Percentiles rank a stretch among this genome's conserved stretches.
Conservation (phyloP, 2,329 filamentous ascomycete genomes). For the Paraphoma chrysanthemicola region DNA sequence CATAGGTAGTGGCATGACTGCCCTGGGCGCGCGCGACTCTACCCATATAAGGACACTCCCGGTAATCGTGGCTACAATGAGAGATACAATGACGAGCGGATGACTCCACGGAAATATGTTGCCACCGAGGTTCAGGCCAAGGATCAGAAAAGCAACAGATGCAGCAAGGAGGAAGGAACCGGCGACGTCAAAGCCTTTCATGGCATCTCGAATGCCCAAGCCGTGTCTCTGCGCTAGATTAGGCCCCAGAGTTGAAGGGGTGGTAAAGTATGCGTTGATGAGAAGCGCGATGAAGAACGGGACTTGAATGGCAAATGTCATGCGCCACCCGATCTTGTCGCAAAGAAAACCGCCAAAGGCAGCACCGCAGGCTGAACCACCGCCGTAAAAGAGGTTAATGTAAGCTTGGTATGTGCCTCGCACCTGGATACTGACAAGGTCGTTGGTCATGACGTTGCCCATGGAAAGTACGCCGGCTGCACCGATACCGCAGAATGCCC, state of each 20-base stretch:
- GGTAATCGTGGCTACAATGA: constrained; percentile 51
- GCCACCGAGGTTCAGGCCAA: constrained; percentile 61
- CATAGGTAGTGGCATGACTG: constrained; percentile 59
- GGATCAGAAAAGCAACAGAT: constrained; percentile 57
- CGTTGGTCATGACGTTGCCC: constrained; percentile 73
- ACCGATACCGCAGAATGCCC: constrained; percentile 75
- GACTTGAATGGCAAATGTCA: constrained; percentile 67
- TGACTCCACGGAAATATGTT: constrained; percentile 61
- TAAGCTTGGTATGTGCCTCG: constrained; percentile 77
- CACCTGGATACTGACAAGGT: constrained; percentile 75
- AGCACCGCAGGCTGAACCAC: constrained; percentile 62
- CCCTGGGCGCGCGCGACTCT: constrained; percentile 44
- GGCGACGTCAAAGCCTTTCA: constrained; percentile 58
- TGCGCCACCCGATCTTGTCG: constrained; percentile 75
- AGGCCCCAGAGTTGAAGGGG: constrained; percentile 54
- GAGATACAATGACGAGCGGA: constrained; percentile 56
- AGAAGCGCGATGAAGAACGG: constrained; percentile 56
- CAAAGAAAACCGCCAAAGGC: constrained; percentile 74
- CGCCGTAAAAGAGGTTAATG: constrained; percentile 68
- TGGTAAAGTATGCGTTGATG: constrained; percentile 52
- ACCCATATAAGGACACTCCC: constrained; percentile 52
- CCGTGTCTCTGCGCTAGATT: constrained; percentile 51
- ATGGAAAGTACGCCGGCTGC: constrained; percentile 75
- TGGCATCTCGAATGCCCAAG: constrained; percentile 50
- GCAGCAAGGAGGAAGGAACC: constrained; percentile 57